These are phyloP conservation scores for Candida quercuum DNA, from an alignment of 805 yeast genomes.

Conservation along the genomic window DNA sequence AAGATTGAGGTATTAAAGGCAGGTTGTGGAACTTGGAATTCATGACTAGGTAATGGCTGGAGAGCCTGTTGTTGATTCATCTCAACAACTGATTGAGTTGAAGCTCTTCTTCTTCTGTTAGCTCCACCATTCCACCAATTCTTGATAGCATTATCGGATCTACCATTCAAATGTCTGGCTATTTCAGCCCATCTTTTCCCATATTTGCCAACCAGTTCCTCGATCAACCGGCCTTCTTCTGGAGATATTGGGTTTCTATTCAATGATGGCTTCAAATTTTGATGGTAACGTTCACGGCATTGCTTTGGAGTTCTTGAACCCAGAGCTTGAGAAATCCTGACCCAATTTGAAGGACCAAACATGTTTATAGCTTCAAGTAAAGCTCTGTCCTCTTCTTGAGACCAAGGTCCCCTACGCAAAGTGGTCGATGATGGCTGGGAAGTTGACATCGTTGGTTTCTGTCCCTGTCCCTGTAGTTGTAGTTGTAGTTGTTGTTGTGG, in stretches of 20 bases:
- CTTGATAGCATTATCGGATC: constrained; percentile 87
- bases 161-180: constrained; percentile 78
- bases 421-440: constrained; percentile 6
- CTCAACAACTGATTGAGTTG: constrained; percentile 24
- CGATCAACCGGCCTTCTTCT: constrained; percentile 80
- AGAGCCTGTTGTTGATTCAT: constrained; percentile 2
- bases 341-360: constrained; percentile 87
- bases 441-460: background rate
- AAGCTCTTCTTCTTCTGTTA: constrained; percentile 64
- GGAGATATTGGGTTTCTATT: constrained; percentile 78
- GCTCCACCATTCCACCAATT: constrained; percentile 98
- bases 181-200: constrained; percentile 96
- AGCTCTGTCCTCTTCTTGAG: constrained; percentile 74
- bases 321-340: constrained; percentile 66
- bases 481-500: constrained; percentile 3
- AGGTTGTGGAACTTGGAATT: constrained; percentile 9
- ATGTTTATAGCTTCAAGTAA: constrained; percentile 62
- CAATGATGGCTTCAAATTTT: constrained; percentile 79
- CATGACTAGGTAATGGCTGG: constrained; percentile 4
- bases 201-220: constrained; percentile 67
- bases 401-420: constrained; percentile 79
- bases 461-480: constrained; percentile 3
- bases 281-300: constrained; percentile 88
- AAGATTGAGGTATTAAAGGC: constrained; percentile 17
- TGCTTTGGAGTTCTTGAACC: constrained; percentile 85